Conservation (phyloP, 2,329 filamentous ascomycete genomes). For the Cryoendolithus antarcticus region DNA sequence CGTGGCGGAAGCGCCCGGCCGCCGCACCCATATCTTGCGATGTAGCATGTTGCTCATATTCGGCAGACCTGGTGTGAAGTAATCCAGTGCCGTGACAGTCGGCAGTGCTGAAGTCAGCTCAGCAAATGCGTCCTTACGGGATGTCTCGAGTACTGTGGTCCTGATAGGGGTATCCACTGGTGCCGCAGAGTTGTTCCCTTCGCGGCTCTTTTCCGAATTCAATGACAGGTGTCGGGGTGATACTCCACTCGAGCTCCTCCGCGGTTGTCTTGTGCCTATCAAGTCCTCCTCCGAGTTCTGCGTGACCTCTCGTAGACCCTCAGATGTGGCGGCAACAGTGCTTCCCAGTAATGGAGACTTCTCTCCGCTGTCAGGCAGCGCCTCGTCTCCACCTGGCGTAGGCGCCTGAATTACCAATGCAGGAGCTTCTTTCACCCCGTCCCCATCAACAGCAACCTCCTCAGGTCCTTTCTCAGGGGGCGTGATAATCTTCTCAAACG, state of each 20-base stretch:
- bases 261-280: too few species aligned
- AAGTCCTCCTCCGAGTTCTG: too few species aligned
- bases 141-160: slow-evolving; percentile 11
- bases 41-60: slow-evolving; percentile 27
- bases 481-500: too few species aligned
- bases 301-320: too few species aligned
- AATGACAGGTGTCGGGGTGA: slow-evolving; percentile 1
- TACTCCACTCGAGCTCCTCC: slow-evolving; percentile 3
- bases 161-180: slow-evolving; percentile 32
- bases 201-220: background rate
- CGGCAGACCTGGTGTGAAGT: slow-evolving; percentile 19
- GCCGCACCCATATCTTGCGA: slow-evolving; percentile 90
- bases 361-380: background rate
- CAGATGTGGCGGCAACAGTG: too few species aligned
- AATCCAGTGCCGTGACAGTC: slow-evolving; percentile 13
- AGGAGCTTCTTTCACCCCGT: slow-evolving; percentile 7
- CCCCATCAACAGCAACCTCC: slow-evolving; percentile 1
- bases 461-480: too few species aligned
- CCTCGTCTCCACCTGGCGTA: slow-evolving; percentile 11
- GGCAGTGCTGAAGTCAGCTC: slow-evolving; percentile 12
- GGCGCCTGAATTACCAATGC: slow-evolving; percentile 15
- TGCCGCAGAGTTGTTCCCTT: background rate
- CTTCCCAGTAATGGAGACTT: background rate
- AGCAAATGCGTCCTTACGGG: slow-evolving; percentile 17
- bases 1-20: slow-evolving; percentile 74